A percentile compares a stretch with the other conserved stretches of the same genome.
Evolutionary conservation across 108 stramenopile species (phyloP).

Genomic region (Nitzschia sp.): DNA sequence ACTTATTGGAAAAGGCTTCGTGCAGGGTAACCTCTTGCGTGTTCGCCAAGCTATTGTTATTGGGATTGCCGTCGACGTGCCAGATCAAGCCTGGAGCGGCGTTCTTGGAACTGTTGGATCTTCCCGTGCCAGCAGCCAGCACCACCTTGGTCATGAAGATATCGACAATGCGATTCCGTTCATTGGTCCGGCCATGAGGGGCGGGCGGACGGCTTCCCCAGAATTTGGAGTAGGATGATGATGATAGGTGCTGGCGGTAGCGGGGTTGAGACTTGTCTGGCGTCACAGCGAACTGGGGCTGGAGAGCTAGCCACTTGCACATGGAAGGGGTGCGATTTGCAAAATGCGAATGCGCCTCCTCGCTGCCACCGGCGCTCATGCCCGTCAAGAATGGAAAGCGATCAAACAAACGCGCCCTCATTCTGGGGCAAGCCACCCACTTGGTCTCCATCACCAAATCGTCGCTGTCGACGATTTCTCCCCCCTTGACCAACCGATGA

Average conservation of each 20-base stretch:
- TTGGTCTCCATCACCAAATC: background rate
- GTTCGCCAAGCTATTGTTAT: background rate
- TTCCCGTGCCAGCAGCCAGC: background rate
- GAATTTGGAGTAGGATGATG: background rate
- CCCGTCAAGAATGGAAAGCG: background rate
- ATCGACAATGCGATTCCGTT: conserved; percentile 4
- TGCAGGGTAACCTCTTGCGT: background rate
- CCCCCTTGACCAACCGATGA: background rate
- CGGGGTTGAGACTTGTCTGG: background rate
- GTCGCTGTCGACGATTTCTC: conserved; percentile 1
- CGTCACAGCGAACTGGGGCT: background rate
- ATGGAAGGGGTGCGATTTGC: too few species aligned
- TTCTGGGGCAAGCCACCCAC: background rate
- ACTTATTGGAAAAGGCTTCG: background rate
- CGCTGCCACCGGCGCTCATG: background rate
- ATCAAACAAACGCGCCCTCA: background rate
- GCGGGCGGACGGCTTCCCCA: conserved; percentile 6
- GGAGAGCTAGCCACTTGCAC: conserved; percentile 1
- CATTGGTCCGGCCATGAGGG: background rate
- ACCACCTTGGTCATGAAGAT: background rate
- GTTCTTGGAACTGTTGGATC: background rate
- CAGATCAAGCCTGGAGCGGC: background rate
- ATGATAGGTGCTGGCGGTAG: too few species aligned
- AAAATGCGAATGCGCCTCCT: background rate
- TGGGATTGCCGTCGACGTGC: conserved; percentile 8